phyloP scores from a whole-genome alignment of 176 grass and related monocot genomes.

The Oryza punctata region DNA sequence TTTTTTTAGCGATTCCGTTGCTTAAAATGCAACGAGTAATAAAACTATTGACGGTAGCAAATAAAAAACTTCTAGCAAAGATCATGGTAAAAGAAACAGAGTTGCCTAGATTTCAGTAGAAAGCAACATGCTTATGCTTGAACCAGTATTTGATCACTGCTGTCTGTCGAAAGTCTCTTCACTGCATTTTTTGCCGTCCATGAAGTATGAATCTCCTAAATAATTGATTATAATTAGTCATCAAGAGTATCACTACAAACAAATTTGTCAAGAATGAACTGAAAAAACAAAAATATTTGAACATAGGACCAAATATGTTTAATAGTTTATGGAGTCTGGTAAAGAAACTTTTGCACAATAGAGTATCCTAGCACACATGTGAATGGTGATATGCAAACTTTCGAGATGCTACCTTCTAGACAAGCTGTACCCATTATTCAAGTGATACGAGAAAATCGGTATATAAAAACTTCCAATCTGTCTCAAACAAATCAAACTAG shows the following conservation, averaged over 20 bases:
- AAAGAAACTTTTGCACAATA: neutral
- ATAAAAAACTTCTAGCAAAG: neutral
- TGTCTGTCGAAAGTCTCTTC: neutral
- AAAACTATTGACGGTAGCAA: neutral
- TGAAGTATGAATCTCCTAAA: slow-evolving; percentile 24
- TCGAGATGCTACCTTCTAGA: too few species aligned
- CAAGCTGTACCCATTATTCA: too few species aligned
- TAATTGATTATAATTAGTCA: neutral
- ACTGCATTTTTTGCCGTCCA: neutral
- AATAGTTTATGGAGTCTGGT: neutral
- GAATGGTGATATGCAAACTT: too few species aligned
- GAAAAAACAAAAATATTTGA: neutral
- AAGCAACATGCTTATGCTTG: too few species aligned
- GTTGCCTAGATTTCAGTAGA: neutral
- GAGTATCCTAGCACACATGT: neutral
- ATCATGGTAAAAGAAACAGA: neutral
- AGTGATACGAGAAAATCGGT: neutral
- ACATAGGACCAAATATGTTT: too few species aligned
- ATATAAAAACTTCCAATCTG: too few species aligned
- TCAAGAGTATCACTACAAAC: neutral
- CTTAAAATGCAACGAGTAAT: too few species aligned
- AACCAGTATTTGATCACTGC: too few species aligned
- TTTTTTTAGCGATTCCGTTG: too few species aligned
- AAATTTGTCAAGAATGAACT: neutral
- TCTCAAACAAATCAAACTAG: too few species aligned